Evolutionary conservation across 2,329 filamentous ascomycete genomes (phyloP).

Genomic region (Calonectria pauciramosa): DNA sequence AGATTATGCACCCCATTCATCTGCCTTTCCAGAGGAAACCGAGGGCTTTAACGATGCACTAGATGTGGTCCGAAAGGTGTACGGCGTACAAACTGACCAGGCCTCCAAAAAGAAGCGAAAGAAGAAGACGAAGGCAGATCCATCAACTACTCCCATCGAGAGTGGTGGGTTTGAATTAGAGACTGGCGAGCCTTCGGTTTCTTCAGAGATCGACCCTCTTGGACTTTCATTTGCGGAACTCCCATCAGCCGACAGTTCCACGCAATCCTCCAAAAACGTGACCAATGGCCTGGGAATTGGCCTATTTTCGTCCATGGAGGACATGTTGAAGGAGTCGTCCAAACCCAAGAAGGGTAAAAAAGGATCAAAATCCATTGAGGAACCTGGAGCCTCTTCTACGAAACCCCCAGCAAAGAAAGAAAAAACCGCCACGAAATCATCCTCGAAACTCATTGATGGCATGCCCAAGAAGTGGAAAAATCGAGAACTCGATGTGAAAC

Average conservation of each 20-base stretch:
- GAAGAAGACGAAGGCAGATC: conserved; percentile 15
- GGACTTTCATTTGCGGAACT: not conserved
- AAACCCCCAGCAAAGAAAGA: not conserved
- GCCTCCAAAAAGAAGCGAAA: conserved; percentile 6
- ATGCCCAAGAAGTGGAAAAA: not conserved
- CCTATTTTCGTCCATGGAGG: conserved; percentile 43
- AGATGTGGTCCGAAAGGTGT: conserved; percentile 42
- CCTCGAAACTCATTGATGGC: not conserved
- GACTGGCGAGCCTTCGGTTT: not conserved
- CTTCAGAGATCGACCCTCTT: not conserved
- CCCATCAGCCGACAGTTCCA: not conserved
- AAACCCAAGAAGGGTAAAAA: not conserved
- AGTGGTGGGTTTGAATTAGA: not conserved
- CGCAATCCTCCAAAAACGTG: not conserved
- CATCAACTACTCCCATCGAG: not conserved
- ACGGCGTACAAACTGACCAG: conserved; percentile 32
- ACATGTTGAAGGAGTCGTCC: conserved; percentile 39
- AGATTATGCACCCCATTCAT: not conserved
- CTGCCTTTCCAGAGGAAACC: not conserved
- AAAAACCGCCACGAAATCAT: not conserved
- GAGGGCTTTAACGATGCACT: conserved; percentile 40
- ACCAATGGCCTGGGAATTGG: conserved; percentile 37
- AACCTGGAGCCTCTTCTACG: not conserved
- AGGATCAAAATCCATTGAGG: not conserved
- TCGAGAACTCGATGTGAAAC: conserved; percentile 44